Evolutionary conservation across 2,329 filamentous ascomycete genomes (phyloP).

Genomic region (Aschersonia sp.): DNA sequence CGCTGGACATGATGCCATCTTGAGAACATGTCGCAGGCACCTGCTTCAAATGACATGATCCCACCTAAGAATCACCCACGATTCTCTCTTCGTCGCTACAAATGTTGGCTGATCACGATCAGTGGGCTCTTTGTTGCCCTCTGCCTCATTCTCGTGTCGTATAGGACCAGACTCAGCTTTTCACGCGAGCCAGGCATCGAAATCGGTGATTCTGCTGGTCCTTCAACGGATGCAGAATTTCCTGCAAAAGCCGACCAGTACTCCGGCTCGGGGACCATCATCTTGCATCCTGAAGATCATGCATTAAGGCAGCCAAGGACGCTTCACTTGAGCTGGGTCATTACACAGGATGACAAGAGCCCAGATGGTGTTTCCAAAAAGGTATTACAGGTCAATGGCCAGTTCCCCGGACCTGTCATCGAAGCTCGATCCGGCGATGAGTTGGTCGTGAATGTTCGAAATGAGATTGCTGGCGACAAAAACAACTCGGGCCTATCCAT

Average conservation of each 20-base stretch:
- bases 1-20: no score
- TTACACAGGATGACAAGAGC: conserved; percentile 20
- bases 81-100: no score
- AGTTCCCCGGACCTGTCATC: conserved; percentile 27
- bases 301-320: conserved; percentile 17
- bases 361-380: conserved; percentile 35
- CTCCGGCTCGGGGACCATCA: conserved; percentile 1
- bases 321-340: conserved; percentile 20
- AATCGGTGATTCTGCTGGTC: background rate
- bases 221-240: background rate
- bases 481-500: conserved; percentile 29
- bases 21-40: no score
- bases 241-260: background rate
- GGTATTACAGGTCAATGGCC: conserved; percentile 34
- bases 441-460: conserved; percentile 24
- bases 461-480: conserved; percentile 13
- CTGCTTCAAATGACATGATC: no score
- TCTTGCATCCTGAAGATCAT: conserved; percentile 27
- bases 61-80: no score
- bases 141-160: background rate
- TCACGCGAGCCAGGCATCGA: no score
- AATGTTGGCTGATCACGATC: no score
- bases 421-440: conserved; percentile 29
- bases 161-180: background rate
- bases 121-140: background rate